phyloP scores from a whole-genome alignment of 1,284 basidiomycete genomes.

The Phellinidium pouzarii region DNA sequence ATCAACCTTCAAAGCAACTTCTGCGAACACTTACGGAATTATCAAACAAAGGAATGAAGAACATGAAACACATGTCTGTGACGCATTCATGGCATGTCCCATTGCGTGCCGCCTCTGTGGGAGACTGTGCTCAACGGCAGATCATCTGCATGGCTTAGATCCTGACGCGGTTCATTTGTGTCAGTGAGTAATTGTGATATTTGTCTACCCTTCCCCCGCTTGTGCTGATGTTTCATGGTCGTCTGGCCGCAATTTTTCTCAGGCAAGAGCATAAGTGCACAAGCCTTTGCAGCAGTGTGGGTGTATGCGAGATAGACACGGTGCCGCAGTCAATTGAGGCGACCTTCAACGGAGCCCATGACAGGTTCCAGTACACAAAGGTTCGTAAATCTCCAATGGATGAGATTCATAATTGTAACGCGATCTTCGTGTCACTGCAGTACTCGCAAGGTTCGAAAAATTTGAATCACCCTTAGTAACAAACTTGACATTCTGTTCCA shows the following conservation, averaged over 20 bases:
- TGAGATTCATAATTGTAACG: too few relatives aligned
- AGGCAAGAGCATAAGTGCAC: conserved; percentile 47
- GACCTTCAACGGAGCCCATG: conserved; percentile 43
- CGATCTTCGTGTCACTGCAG: conserved; percentile 25
- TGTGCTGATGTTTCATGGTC: too few relatives aligned
- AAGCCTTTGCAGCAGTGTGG: conserved; percentile 35
- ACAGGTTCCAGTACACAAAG: conserved; percentile 45
- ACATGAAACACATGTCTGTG: conserved; percentile 43
- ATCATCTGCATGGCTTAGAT: conserved; percentile 49
- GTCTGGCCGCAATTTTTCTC: too few relatives aligned
- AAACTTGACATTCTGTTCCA: conserved; percentile 19
- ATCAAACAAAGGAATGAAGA: conserved; percentile 33
- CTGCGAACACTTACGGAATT: neutral
- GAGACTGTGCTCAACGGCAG: conserved; percentile 38
- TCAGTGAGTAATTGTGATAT: conserved; percentile 36
- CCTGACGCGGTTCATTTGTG: conserved; percentile 43
- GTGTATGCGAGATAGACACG: conserved; percentile 52
- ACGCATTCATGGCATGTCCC: conserved; percentile 41
- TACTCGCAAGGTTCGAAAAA: conserved; percentile 7
- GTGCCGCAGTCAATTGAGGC: conserved; percentile 50
- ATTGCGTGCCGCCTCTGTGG: conserved; percentile 47
- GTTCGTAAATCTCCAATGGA: conserved; percentile 23
- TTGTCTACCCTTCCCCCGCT: neutral
- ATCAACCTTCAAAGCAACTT: conserved; percentile 1
- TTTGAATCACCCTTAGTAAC: neutral